Evolutionary conservation across 139 green algal species (phyloP), one percentile per base, ranked within the genome.

Genomic region (Chlamydomonas incerta): DNA sequence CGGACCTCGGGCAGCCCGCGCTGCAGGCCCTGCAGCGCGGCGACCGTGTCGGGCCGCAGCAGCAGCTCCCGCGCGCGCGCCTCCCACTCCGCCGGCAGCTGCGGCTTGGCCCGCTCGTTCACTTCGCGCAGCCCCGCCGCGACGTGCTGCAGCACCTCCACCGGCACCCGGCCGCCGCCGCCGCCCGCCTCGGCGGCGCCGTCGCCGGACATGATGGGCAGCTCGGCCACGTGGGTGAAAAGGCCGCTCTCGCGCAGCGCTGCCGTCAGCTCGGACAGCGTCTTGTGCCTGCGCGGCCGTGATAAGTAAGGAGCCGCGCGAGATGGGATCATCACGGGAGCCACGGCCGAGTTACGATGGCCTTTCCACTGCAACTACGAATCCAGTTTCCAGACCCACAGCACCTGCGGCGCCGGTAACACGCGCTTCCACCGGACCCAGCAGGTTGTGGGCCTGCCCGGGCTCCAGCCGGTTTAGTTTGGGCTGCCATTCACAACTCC

Each of bases 61-160:
- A 91, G 72, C 72, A 91, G 83, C 60, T 80, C 65, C 71, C 83
- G 66, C 31, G 76, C 67, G 6, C 68, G 29, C 18, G 62, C 58
- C 74, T 90, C 87, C 87, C 87, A 90, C 57, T 69, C 62, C 31
- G 24, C 52, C 29, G 86, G 86, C 79, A 87, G 77, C 58, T 83
- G 81, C 28, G 81, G 81, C 55, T 75, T 80, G 29, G 69, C 24
- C 17, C 71, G 69, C 68, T 87, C 74, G 3, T 83, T 70, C 37
- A 88, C 47, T 0, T 67, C 71, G 20, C 72, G 47, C 47, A 90
- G 20, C 13, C 87, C 87, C 33, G 58, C 60, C 31, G 82, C 82
- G 3, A 90, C 80, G 67, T 90, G 87, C 50, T 74, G 46, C 29
- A 90, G 76, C 34, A 90, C 81, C 17, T 85, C 87, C 31, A 57